Base-by-base conservation (phyloP, 441 rosid genomes). In the Syzygium syzygioides region DNA sequence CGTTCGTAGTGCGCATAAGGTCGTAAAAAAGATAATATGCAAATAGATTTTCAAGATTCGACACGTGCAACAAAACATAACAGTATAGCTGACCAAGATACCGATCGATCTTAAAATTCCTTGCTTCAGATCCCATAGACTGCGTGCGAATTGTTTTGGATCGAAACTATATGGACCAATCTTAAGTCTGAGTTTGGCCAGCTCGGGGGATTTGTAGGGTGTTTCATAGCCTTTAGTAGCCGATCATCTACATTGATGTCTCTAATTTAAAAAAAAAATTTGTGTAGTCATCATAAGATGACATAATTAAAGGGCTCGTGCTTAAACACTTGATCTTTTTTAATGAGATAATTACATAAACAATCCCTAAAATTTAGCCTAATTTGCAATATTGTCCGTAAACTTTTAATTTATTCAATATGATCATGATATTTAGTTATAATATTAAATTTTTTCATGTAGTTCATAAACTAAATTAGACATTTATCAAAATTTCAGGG, bases 171-270 rank as follows among this genome's bases (percentile, higher is more conserved):
- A 1, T 20, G 50, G 15, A 59, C 6, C 11, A 1, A 59, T 26
- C 30, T 12, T 26, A 11, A 59, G 30, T 13, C 14, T 26, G 50
- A 2, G 15, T 71, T 11, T 11, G 1, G 26, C 6, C 14, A 2
- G 48, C 5, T 34, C 0, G 14, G 10, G 1, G 0, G 5, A 4
- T 20, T 59, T 5, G n/a, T 57, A 25, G 4, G 14, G 64, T 11
- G 64, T 59, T 59, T 11, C 64, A 11, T 26, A 11, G 30, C 13
- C 14, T 25, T 59, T 28, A 4, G 4, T 57, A 57, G 62, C 11
- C 14, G 6, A 57, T 10, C 7, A 5, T 57, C 62, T 10, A 25
- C 5, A 6, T 25, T 6, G 13, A 20, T 71, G 6, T 68, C 1
- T 68, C 48, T 10, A 68, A 34, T 11, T 1, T 55, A 2, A 18